A percentile compares a stretch with the other conserved stretches of the same genome.
These are phyloP conservation scores for Colletotrichum abscissum DNA, from an alignment of 2,329 filamentous ascomycete genomes.

Conservation along the genomic window DNA sequence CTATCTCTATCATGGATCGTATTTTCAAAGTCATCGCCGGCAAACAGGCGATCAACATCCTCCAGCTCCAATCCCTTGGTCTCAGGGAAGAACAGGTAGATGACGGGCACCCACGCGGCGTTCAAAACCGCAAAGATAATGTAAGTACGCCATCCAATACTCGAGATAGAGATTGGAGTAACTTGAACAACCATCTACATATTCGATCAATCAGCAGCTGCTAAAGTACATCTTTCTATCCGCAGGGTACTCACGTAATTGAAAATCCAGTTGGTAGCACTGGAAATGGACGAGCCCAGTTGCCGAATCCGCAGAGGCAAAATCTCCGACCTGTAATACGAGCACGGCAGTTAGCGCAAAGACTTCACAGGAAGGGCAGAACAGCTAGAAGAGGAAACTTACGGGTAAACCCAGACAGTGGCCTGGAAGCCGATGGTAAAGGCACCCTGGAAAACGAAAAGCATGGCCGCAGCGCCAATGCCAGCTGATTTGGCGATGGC, in stretches of 20 bases:
- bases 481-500: constrained; percentile 45
- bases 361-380: background rate
- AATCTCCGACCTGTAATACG: constrained; percentile 43
- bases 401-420: constrained; percentile 48
- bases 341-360: background rate
- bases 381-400: constrained; percentile 6
- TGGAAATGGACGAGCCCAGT: constrained; percentile 46
- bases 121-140: constrained; percentile 45
- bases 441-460: constrained; percentile 53
- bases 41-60: constrained; percentile 45
- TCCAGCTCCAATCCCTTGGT: constrained; percentile 53
- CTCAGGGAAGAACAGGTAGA: constrained; percentile 47
- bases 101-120: constrained; percentile 42
- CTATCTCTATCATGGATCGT: constrained; percentile 1
- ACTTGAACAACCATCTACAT: constrained; percentile 35
- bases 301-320: constrained; percentile 45
- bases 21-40: constrained; percentile 40
- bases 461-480: constrained; percentile 52
- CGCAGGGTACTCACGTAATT: constrained; percentile 42
- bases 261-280: constrained; percentile 48
- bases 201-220: background rate
- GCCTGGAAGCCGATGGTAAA: constrained; percentile 53
- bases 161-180: constrained; percentile 33
- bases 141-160: constrained; percentile 39
- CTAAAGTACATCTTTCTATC: background rate